A percentile compares a stretch with the other conserved stretches of the same genome.
Evolutionary conservation across 345 rosid species (phyloP).

Genomic region (Cardamine occulta): DNA sequence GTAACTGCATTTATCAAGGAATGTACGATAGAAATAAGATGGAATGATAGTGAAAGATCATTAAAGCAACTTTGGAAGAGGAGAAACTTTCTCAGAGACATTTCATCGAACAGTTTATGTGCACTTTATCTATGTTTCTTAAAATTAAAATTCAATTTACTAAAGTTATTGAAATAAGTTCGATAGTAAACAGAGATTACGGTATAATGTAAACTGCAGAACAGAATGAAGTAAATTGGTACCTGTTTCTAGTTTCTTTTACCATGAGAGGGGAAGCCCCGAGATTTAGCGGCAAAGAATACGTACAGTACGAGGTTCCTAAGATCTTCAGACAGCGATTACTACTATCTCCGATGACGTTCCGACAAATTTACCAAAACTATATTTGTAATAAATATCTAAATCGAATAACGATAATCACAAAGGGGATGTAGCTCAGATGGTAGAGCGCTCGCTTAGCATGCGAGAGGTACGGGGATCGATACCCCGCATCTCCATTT

Average conservation of each 20-base stretch:
- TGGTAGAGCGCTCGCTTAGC: slow-evolving; percentile 96
- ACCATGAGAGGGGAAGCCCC: background rate
- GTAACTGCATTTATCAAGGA: background rate
- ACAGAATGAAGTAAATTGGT: background rate
- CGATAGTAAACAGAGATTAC: background rate
- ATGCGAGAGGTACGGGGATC: slow-evolving; percentile 91
- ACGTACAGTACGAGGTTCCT: slow-evolving; percentile 4
- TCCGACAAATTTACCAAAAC: background rate
- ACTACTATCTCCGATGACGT: background rate
- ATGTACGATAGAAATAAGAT: background rate
- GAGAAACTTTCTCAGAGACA: background rate
- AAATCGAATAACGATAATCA: accelerated
- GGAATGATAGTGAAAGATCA: background rate
- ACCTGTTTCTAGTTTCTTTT: background rate
- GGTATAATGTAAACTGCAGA: background rate
- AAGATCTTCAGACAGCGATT: background rate
- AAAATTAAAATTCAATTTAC: background rate
- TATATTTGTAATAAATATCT: accelerated
- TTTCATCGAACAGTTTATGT: slow-evolving; percentile 30
- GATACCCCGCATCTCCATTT: slow-evolving; percentile 87
- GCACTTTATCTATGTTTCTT: background rate
- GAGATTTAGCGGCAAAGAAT: background rate
- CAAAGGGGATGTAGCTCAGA: slow-evolving; percentile 82
- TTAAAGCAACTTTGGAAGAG: background rate
- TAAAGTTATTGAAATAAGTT: background rate